Base-by-base conservation (phyloP, 805 yeast genomes). In the Saturnispora bothae region DNA sequence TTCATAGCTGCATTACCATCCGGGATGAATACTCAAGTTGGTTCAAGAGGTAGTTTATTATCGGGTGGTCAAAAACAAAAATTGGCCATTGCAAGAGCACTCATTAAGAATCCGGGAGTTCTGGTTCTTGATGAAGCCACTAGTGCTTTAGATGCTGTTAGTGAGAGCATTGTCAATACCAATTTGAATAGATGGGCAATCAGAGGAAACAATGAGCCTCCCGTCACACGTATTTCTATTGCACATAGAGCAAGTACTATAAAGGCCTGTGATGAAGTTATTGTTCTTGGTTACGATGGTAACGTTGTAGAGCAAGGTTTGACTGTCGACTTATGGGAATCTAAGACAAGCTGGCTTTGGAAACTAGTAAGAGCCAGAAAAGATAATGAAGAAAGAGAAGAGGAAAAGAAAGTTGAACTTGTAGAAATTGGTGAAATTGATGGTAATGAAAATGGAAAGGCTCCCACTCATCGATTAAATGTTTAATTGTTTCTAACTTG, bases 241-340 rank as follows among this genome's bases (percentile, higher is more conserved):
- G 97, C 96, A 0, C 97, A 88, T 56, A 65, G 96, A 48, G 69
- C 86, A 33, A 78, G 94, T 1, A 89, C 97, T 0, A 89, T 89
- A 40, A 80, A 78, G 50, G 71, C 84, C 47, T 78, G 94, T 48
- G 81, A 85, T 34, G 70, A 86, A 44, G 78, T 89, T 2, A 68
- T 89, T 34, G 96, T 89, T 3, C 58, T 88, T 25, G 89, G 88
- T 4, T 69, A 72, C 31, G 73, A 78, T 27, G 94, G 95, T 4
- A 69, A 65, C 34, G 86, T 84, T 40, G 88, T 71, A 1, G 94
- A 83, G 57, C 75, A 78, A 22, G 94, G 94, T 13, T 54, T 66
- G 29, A 83, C 77, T 53, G 63, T 63, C n/a, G 74, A 69, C 23
- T 61, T 83, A 31, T 69, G 71, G 47, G 54, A 63, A 4, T 57